A percentile compares a stretch with the other conserved stretches of the same genome.
Conservation (phyloP, 2,329 filamentous ascomycete species). For the Aspergillus tamarii region DNA sequence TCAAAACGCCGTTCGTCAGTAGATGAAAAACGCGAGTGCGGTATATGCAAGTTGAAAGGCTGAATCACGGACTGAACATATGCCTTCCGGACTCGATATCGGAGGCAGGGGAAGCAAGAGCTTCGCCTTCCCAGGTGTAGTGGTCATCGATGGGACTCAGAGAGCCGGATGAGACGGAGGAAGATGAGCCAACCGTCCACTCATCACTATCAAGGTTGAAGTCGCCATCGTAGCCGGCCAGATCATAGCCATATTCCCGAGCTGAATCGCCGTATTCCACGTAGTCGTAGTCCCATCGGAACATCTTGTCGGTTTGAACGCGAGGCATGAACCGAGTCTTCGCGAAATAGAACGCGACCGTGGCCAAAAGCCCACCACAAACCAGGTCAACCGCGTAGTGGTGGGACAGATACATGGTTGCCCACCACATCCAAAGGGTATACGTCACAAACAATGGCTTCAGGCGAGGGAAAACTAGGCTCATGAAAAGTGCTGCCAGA, state of each 20-base stretch:
- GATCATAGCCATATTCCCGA: conserved; percentile 55
- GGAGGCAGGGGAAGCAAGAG: conserved; percentile 38
- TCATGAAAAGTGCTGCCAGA: conserved; percentile 89
- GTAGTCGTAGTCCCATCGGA: conserved; percentile 95
- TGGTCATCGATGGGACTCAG: conserved; percentile 65
- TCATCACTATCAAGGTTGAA: conserved; percentile 74
- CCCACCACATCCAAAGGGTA: conserved; percentile 95
- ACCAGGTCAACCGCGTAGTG: conserved; percentile 96
- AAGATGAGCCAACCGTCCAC: conserved; percentile 87
- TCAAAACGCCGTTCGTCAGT: conserved; percentile 39
- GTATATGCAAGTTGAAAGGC: conserved; percentile 26
- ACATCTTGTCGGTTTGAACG: conserved; percentile 79
- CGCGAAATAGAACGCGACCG: conserved; percentile 78
- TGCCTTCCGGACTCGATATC: conserved; percentile 46
- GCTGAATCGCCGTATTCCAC: conserved; percentile 76
- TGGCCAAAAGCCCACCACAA: conserved; percentile 77
- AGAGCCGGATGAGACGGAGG: conserved; percentile 69
- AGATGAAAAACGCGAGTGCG: conserved; percentile 33
- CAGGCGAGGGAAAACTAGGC: conserved; percentile 83
- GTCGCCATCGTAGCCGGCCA: conserved; percentile 60
- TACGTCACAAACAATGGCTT: conserved; percentile 80
- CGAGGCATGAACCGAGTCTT: conserved; percentile 80
- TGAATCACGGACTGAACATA: conserved; percentile 24
- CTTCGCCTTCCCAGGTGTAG: conserved; percentile 50
- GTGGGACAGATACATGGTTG: conserved; percentile 96